A percentile compares a stretch with the other conserved stretches of the same genome.
Conservation (phyloP, 768 basidiomycete species). For the Trametes maxima region DNA sequence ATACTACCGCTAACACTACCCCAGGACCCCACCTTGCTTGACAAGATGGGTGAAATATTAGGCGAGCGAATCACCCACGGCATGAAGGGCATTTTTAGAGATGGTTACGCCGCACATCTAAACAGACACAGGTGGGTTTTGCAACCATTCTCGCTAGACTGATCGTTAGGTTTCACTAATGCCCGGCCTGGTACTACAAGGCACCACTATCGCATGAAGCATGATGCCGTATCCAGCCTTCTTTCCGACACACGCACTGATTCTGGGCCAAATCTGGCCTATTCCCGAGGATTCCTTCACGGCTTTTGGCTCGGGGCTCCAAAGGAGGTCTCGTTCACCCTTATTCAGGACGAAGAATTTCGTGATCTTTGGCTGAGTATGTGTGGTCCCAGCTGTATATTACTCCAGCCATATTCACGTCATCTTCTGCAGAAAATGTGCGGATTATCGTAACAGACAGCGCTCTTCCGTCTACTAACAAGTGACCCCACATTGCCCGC, state of each 20-base stretch:
- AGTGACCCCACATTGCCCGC: no score
- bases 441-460: no score
- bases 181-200: no score
- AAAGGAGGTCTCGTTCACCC: not conserved
- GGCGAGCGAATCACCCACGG: not conserved
- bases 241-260: no score
- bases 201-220: no score
- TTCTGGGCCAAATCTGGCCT: no score
- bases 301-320: no score
- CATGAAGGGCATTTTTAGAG: slow-evolving; percentile 6
- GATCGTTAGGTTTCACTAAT: no score
- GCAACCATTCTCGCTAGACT: no score
- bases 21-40: slow-evolving; percentile 1
- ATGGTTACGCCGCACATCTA: slow-evolving; percentile 1
- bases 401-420: not conserved
- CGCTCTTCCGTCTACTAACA: no score
- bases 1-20: not conserved
- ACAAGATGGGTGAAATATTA: not conserved
- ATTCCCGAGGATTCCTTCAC: no score
- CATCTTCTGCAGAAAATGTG: not conserved
- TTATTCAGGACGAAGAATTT: slow-evolving; percentile 5
- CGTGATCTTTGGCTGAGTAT: slow-evolving; percentile 1
- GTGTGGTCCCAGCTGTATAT: not conserved
- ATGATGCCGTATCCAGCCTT: no score
- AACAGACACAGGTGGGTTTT: not conserved